Evolutionary conservation across 1,139 yeast genomes (phyloP).

Genomic region (Yamadazyma triangularis): DNA sequence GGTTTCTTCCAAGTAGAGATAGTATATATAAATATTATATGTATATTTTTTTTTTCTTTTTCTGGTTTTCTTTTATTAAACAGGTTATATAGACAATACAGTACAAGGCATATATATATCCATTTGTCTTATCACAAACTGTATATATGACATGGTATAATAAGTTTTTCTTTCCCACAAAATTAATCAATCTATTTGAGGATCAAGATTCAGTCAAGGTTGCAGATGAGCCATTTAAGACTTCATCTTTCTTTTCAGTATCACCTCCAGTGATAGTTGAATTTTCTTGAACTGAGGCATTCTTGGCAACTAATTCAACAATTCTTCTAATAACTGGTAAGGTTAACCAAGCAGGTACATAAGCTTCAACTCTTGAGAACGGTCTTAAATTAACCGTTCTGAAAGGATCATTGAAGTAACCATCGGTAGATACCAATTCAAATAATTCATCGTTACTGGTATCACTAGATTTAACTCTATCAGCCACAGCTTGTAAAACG

Average conservation of each 20-base stretch:
- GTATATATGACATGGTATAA: too few relatives aligned
- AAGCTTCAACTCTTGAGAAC: slow-evolving; percentile 87
- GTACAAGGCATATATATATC: too few relatives aligned
- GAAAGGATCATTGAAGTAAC: slow-evolving; percentile 85
- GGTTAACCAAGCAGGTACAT: slow-evolving; percentile 92
- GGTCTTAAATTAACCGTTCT: slow-evolving; percentile 83
- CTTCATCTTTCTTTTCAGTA: slow-evolving; percentile 5
- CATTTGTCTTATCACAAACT: too few relatives aligned
- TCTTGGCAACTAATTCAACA: slow-evolving; percentile 84
- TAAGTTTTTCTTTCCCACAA: background rate
- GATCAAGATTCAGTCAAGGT: slow-evolving; percentile 6
- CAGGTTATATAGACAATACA: too few relatives aligned
- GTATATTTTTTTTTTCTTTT: too few relatives aligned
- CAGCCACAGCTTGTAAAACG: slow-evolving; percentile 79
- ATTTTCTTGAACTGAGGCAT: slow-evolving; percentile 46
- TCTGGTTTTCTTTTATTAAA: too few relatives aligned
- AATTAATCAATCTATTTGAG: background rate
- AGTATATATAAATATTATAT: too few relatives aligned
- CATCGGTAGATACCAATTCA: slow-evolving; percentile 67
- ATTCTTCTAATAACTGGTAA: slow-evolving; percentile 85
- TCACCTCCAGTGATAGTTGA: slow-evolving; percentile 7
- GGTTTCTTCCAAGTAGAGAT: too few relatives aligned
- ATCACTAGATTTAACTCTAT: slow-evolving; percentile 63
- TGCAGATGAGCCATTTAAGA: slow-evolving; percentile 6
- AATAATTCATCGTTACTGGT: slow-evolving; percentile 62